phyloP scores from a whole-genome alignment of 75 land plant species.

The Sequoiadendron giganteum region DNA sequence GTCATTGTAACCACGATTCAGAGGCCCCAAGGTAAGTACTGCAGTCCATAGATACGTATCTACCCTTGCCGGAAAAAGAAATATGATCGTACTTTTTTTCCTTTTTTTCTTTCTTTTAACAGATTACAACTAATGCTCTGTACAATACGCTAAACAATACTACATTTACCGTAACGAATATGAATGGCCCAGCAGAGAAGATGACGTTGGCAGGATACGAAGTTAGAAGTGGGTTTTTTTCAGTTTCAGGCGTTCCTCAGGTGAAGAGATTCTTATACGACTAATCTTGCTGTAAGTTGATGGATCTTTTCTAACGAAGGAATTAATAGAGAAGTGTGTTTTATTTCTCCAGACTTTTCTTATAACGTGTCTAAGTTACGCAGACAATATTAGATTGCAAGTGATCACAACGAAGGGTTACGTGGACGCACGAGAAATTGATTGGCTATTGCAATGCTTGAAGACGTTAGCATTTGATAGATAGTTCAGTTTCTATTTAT shows the following conservation, averaged over 20 bases:
- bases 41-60: not conserved
- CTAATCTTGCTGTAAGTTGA: no score
- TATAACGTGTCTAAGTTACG: not conserved
- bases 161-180: constrained; percentile 61
- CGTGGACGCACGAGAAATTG: no score
- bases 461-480: no score
- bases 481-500: no score
- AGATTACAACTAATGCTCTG: constrained; percentile 42
- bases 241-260: not conserved
- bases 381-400: not conserved
- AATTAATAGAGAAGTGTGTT: no score
- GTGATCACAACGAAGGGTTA: no score
- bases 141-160: constrained; percentile 42
- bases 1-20: constrained; percentile 33
- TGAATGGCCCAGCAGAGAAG: constrained; percentile 66
- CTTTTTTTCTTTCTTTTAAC: not conserved
- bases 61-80: not conserved
- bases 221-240: not conserved
- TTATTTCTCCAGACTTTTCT: not conserved
- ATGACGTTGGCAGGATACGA: constrained; percentile 36
- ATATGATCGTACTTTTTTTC: not conserved
- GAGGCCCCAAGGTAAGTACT: constrained; percentile 58
- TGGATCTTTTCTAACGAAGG: no score
- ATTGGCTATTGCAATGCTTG: no score
- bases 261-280: not conserved